Evolutionary conservation across 495 filamentous ascomycete genomes (phyloP), one percentile per base, ranked within the genome.

Genomic region (Aspergillus saccharolyticus): DNA sequence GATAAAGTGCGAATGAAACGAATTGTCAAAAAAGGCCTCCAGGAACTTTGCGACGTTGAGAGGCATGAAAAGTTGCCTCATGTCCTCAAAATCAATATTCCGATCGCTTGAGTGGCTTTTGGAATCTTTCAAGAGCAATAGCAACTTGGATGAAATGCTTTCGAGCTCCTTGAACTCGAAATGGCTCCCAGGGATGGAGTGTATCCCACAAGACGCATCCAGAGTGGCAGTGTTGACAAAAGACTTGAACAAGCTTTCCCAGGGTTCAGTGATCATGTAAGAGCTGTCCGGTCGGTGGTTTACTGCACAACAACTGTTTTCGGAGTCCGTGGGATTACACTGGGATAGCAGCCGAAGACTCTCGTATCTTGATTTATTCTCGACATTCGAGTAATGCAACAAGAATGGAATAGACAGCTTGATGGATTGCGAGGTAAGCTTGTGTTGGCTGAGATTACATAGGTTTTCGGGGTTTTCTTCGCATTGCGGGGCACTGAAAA

Each of bases 401-500:
- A 55, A 16, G 44, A 55, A 55, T 14, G 53, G 42, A 3, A 55
- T 55, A 2, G 53, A 22, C 22, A 55, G 18, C 15, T 44, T 43
- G 22, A 28, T 24, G 8, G 19, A 16, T 1, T n/a, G 33, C 22
- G 39, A 3, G 10, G 24, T 22, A 3, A 17, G n/a, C 33, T 17
- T n/a, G n/a, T n/a, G n/a, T n/a, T n/a, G n/a, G n/a, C n/a, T n/a
- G n/a, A n/a, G n/a, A n/a, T n/a, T n/a, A n/a, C n/a, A n/a, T n/a
- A n/a, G n/a, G n/a, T n/a, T n/a, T n/a, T n/a, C n/a, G n/a, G n/a
- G n/a, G n/a, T n/a, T n/a, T n/a, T n/a, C n/a, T n/a, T n/a, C n/a
- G n/a, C n/a, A n/a, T n/a, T n/a, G n/a, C n/a, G n/a, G n/a, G n/a
- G n/a, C n/a, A n/a, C n/a, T n/a, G n/a, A n/a, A n/a, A n/a, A n/a